phyloP scores from a whole-genome alignment of 2,329 filamentous ascomycete genomes.

The Cylindrodendrum hubeiense region DNA sequence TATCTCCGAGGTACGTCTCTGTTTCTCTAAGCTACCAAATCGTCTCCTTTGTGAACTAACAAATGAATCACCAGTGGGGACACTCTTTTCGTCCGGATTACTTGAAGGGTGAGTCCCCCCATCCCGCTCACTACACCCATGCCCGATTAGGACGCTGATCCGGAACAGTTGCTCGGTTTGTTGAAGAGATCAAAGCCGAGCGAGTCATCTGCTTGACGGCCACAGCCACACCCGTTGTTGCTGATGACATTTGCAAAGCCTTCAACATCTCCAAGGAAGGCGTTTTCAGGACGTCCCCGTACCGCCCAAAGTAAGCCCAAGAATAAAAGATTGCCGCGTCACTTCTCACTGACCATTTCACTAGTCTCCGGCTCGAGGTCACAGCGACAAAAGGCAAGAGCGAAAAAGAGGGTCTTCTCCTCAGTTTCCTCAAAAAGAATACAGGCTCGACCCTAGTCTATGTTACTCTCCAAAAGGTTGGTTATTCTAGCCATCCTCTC shows the following conservation, averaged over 20 bases:
- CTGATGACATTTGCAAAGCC: slow-evolving; percentile 64
- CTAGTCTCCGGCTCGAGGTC: slow-evolving; percentile 64
- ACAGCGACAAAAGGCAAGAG: slow-evolving; percentile 55
- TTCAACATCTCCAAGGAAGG: slow-evolving; percentile 61
- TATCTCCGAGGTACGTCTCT: slow-evolving; percentile 55
- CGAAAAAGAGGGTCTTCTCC: slow-evolving; percentile 60
- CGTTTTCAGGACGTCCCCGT: slow-evolving; percentile 70
- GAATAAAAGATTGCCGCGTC: accelerated
- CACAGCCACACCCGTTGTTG: slow-evolving; percentile 69
- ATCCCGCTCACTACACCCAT: neutral
- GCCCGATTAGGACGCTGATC: slow-evolving; percentile 1
- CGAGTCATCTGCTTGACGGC: slow-evolving; percentile 71
- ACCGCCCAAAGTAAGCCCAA: slow-evolving; percentile 62
- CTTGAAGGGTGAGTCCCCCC: slow-evolving; percentile 55
- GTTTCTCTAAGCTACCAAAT: accelerated
- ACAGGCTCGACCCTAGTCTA: slow-evolving; percentile 71
- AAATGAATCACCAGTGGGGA: slow-evolving; percentile 53
- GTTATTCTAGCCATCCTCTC: neutral
- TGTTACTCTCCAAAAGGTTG: slow-evolving; percentile 66
- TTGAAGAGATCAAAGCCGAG: slow-evolving; percentile 66
- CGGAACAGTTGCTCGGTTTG: slow-evolving; percentile 63
- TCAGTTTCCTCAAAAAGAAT: slow-evolving; percentile 62
- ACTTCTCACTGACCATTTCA: neutral
- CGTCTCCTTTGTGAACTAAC: neutral
- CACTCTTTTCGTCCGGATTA: slow-evolving; percentile 65